phyloP scores from a whole-genome alignment of 169 alveolate species.

The Cryptosporidium andersoni region DNA sequence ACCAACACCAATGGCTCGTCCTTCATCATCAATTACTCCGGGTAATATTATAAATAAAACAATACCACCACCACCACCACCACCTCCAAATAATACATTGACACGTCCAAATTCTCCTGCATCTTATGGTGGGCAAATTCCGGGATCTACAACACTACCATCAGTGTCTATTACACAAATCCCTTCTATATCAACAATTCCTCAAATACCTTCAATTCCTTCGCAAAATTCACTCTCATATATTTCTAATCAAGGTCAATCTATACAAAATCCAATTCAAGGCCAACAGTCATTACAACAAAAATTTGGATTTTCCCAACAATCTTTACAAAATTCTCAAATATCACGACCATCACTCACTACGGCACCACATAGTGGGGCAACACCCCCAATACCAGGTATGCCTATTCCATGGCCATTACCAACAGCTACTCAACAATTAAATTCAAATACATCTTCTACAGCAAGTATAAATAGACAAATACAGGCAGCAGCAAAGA shows the following conservation, averaged over 20 bases:
- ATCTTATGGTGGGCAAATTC: not conserved
- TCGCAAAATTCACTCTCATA: constrained; percentile 3
- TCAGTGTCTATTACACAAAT: not conserved
- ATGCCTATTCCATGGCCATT: constrained; percentile 90
- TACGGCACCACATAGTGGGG: constrained; percentile 87
- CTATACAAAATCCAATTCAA: not conserved
- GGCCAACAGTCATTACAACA: not conserved
- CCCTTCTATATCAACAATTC: not conserved
- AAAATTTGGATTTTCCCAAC: not conserved
- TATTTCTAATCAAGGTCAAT: not conserved
- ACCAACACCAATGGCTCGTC: not conserved
- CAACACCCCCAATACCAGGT: constrained; percentile 84
- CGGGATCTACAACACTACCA: not conserved
- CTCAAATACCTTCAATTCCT: not conserved
- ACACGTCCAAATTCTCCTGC: constrained; percentile 63
- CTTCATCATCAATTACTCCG: constrained; percentile 30
- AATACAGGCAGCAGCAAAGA: constrained; percentile 72
- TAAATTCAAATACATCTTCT: constrained; percentile 72
- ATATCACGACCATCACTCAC: constrained; percentile 59
- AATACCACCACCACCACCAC: constrained; percentile 32
- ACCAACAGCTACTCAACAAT: constrained; percentile 88
- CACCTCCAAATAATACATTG: constrained; percentile 1
- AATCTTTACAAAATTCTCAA: constrained; percentile 5
- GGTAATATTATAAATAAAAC: not conserved
- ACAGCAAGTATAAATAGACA: constrained; percentile 77